Conservation (phyloP, 2,329 filamentous ascomycete genomes). For the Lomentospora prolificans region DNA sequence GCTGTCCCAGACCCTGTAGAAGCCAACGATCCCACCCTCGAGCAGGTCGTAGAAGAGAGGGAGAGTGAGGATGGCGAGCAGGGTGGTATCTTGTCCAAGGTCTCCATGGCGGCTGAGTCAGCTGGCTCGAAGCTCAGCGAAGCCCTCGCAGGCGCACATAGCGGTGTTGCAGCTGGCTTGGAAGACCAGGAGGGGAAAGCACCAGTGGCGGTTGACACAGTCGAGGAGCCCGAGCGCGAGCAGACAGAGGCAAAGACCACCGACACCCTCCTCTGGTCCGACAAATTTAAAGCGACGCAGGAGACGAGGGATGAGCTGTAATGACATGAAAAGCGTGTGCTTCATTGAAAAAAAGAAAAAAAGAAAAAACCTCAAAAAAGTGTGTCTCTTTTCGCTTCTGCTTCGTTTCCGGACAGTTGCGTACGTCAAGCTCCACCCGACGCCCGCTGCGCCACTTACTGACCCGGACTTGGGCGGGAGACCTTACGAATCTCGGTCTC, state of each 20-base stretch:
- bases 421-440: too few relatives aligned
- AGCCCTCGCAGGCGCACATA: neutral
- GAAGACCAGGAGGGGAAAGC: conserved; percentile 13
- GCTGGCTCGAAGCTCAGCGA: conserved; percentile 12
- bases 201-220: neutral
- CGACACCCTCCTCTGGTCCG: neutral
- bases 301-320: neutral
- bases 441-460: neutral
- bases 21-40: neutral
- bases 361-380: too few relatives aligned
- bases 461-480: neutral
- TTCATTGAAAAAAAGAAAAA: too few relatives aligned
- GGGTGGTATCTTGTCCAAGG: conserved; percentile 14
- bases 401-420: too few relatives aligned
- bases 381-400: neutral
- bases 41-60: neutral
- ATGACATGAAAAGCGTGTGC: neutral
- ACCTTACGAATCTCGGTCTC: neutral
- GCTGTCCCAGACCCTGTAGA: neutral
- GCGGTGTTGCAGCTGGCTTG: neutral
- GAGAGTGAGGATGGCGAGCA: neutral
- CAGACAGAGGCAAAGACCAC: neutral
- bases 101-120: conserved; percentile 11
- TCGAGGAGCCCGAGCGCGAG: neutral
- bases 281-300: neutral